Conservation (phyloP, 345 rosid genomes). For the Linum usitatissimum region DNA sequence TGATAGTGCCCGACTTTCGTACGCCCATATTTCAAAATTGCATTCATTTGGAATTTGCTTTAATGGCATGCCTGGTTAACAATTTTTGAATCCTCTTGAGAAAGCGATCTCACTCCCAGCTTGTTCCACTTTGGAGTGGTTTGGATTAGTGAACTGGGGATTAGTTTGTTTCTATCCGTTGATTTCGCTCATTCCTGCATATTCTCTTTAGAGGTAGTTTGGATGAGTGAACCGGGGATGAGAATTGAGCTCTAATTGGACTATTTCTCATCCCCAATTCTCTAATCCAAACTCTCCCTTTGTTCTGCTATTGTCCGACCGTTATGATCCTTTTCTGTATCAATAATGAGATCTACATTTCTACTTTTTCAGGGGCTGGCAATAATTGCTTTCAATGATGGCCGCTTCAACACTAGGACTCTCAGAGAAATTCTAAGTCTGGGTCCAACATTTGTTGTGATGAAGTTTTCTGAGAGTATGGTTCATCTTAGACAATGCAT, state of each 20-base stretch:
- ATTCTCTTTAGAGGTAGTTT: background rate
- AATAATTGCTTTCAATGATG: conserved; percentile 70
- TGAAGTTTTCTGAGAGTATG: conserved; percentile 90
- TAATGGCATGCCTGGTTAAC: no score
- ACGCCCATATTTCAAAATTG: background rate
- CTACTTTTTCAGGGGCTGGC: conserved; percentile 52
- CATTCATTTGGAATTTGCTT: no score
- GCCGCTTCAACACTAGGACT: conserved; percentile 38
- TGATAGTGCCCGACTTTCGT: background rate
- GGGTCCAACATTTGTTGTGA: conserved; percentile 89
- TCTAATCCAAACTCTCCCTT: no score
- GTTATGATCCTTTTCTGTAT: conserved; percentile 7
- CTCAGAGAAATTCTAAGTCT: conserved; percentile 67
- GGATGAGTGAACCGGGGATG: no score
- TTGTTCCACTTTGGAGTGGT: background rate
- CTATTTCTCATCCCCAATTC: no score
- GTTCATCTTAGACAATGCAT: conserved; percentile 3
- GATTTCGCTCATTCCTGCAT: background rate
- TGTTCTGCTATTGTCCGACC: background rate
- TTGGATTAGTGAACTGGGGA: background rate
- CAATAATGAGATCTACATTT: background rate
- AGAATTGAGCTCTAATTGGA: no score
- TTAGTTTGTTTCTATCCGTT: background rate
- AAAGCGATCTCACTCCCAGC: no score
- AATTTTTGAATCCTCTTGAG: background rate